phyloP scores from a whole-genome alignment of 2,329 filamentous ascomycete genomes.

The Coniochaeta sp. region DNA sequence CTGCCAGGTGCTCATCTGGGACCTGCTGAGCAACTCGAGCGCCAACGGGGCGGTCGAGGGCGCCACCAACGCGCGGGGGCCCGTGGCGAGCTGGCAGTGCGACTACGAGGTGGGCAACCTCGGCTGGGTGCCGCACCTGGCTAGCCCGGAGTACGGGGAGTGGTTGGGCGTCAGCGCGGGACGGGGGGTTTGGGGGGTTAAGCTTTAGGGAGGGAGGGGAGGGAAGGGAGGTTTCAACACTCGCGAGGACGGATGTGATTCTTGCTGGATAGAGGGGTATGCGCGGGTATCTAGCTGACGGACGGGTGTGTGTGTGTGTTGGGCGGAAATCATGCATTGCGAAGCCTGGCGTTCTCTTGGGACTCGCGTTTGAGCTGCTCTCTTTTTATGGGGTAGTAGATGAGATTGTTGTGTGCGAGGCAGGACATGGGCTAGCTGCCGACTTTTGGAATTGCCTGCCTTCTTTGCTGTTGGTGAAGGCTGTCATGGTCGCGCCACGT shows the following conservation, averaged over 20 bases:
- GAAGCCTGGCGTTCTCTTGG: slow-evolving; percentile 12
- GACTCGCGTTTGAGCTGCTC: neutral
- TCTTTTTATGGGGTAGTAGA: neutral
- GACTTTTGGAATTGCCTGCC: neutral
- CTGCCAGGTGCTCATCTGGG: slow-evolving; percentile 87
- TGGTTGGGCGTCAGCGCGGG: slow-evolving; percentile 81
- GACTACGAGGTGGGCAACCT: slow-evolving; percentile 83
- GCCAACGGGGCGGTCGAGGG: slow-evolving; percentile 34
- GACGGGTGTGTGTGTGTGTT: neutral
- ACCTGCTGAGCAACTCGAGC: slow-evolving; percentile 62
- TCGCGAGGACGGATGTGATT: neutral
- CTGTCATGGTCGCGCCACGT: neutral
- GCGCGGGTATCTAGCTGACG: neutral
- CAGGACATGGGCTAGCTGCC: neutral
- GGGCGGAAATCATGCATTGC: slow-evolving; percentile 9
- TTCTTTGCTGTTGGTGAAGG: neutral
- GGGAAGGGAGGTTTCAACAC: neutral
- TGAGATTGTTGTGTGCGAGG: neutral
- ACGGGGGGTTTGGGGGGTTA: slow-evolving; percentile 71
- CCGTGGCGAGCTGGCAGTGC: slow-evolving; percentile 73
- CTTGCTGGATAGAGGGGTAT: neutral
- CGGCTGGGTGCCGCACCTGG: slow-evolving; percentile 70
- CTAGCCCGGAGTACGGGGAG: slow-evolving; percentile 64
- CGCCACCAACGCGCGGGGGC: slow-evolving; percentile 49
- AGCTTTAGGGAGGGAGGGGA: neutral